Evolutionary conservation across 306 rosid species (phyloP), one percentile per base, ranked within the genome.

Genomic region (Cicer pinnatifidum): DNA sequence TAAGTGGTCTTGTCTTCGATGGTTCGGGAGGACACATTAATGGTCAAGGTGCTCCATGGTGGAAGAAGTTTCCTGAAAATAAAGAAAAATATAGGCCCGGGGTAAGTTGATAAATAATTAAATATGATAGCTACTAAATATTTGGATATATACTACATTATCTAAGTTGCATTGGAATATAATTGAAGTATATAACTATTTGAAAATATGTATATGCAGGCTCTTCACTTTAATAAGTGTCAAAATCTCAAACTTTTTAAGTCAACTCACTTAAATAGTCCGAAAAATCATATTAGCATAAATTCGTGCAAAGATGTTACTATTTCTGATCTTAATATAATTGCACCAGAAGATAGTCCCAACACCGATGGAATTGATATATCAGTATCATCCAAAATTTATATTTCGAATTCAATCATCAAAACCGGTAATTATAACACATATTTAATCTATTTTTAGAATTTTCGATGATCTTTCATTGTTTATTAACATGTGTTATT

Each of bases 331-430:
- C 77, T 88, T 28, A 8, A 15, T 0, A 71, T 86, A 8, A 15
- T 0, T 56, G 90, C 93, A 7, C 93, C 89, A 0, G 13, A 37
- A 0, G 64, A 84, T 0, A 88, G 89, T 8, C 90, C 93, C 16
- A 88, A 88, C 75, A 88, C 92, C 0, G 90, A 88, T 62, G 90
- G 92, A 1, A 74, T 86, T 17, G 86, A 83, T 47, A 67, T 88
- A 11, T 17, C 93, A 1, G 0, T 0, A 0, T 78, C 86, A 12
- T 39, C 79, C 44, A 62, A 84, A 12, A 17, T 88, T 8, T 0
- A 10, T 9, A 35, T 88, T n/a, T 5, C 1, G 2, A 3, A 76
- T 38, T 86, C 83, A 4, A 35, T 0, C 0, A 82, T 88, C 0
- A 41, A 16, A 76, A 82, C 88, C 0, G 88, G 90, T 88, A 0